Evolutionary conservation across 228 moss, liverwort and hornwort species (phyloP).

Genomic region (Sphagnum fallax): DNA sequence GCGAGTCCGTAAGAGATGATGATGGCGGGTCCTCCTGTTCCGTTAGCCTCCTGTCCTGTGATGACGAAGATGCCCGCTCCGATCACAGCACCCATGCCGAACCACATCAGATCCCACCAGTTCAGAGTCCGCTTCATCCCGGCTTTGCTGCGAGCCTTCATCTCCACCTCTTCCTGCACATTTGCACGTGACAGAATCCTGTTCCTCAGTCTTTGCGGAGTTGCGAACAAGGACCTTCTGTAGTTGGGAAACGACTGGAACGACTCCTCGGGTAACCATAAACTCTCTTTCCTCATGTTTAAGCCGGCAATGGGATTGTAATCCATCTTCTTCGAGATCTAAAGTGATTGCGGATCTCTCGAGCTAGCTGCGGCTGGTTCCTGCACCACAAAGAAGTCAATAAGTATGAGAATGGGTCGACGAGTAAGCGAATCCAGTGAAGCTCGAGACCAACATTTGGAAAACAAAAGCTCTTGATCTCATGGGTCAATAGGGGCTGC

Average conservation of each 20-base stretch:
- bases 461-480: too few species aligned
- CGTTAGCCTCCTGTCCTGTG: conserved; percentile 34
- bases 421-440: too few species aligned
- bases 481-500: too few species aligned
- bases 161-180: conserved; percentile 26
- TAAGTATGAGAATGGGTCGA: too few species aligned
- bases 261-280: conserved; percentile 66
- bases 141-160: conserved; percentile 31
- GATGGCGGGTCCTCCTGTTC: conserved; percentile 35
- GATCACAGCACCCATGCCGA: conserved; percentile 36
- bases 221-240: conserved; percentile 34
- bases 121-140: conserved; percentile 33
- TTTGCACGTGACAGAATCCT: conserved; percentile 40
- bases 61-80: conserved; percentile 64
- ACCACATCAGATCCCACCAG: conserved; percentile 69
- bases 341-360: too few species aligned
- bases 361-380: too few species aligned
- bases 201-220: conserved; percentile 32
- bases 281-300: neutral
- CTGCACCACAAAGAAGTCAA: too few species aligned
- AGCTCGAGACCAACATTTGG: too few species aligned
- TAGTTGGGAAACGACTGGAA: conserved; percentile 54
- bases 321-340: too few species aligned
- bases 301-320: too few species aligned
- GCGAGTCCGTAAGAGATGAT: conserved; percentile 39